Evolutionary conservation across 441 rosid species (phyloP), one percentile per base, ranked within the genome.

Genomic region (Gossypium aridum): DNA sequence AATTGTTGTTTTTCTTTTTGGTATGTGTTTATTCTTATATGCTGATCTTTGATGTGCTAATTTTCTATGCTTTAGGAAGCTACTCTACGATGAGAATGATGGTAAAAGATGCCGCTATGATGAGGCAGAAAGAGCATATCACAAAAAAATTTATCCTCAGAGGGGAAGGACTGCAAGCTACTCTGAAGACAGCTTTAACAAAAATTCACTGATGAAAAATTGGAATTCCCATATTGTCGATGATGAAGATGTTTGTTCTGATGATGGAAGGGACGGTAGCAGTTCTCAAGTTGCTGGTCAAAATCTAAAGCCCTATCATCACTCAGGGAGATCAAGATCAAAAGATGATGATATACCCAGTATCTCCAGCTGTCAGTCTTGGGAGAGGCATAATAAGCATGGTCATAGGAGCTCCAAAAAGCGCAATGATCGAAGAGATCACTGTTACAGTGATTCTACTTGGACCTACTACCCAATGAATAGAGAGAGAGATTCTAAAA

Each of bases 331-430:
- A 67, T 83, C 84, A 61, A 81, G 75, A 75, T 83, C 87, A 10
- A 85, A 81, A 62, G 84, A 76, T 13, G 86, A 78, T 72, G 78
- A 84, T 67, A 25, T 77, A 70, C 85, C 81, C 25, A 68, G 85
- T 81, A 78, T 67, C 75, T 78, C 82, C 64, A 45, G 69, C 66
- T 23, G 79, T 70, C 77, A 53, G 47, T 70, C 71, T 69, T 77
- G 76, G 64, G 80, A 78, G 77, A 51, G 60, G 80, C 80, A 78
- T 51, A 79, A 78, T 51, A 78, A 71, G 54, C 63, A 70, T 62
- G 77, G 56, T 54, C 62, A 64, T 37, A 54, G 66, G 75, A 74
- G 47, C 28, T 83, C 77, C 49, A 77, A 64, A 73, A 84, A 47
- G 76, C 76, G 49, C 23, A 31, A 55, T 63, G 76, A 79, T 51